A percentile compares a stretch with the other conserved stretches of the same genome.
These are phyloP conservation scores for Cyberlindnera sargentensis DNA, from an alignment of 805 yeast genomes.

Conservation along the genomic window DNA sequence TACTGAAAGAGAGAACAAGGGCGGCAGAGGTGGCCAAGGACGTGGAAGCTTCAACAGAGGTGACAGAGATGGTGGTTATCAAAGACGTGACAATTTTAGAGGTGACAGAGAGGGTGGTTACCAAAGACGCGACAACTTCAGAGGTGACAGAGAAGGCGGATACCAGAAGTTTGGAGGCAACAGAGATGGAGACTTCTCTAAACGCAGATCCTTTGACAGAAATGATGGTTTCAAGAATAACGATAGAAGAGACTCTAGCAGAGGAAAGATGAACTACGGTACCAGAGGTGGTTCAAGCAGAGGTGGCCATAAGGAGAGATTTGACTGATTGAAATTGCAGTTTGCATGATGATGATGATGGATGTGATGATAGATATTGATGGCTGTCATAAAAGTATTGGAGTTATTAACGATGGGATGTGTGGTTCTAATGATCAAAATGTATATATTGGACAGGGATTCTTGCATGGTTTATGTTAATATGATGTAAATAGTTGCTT, in stretches of 20 bases:
- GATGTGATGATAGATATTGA: too few relatives aligned
- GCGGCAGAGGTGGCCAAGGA: constrained; percentile 1
- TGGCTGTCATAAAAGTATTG: too few relatives aligned
- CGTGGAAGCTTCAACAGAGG: constrained; percentile 1
- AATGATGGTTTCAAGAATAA: too few relatives aligned
- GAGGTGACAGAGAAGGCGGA: constrained; percentile 1
- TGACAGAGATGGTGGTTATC: background rate
- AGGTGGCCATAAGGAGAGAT: background rate
- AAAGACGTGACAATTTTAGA: background rate
- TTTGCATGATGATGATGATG: too few relatives aligned
- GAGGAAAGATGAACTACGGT: too few relatives aligned
- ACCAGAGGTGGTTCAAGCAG: too few relatives aligned
- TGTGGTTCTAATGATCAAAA: background rate
- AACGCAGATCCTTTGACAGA: too few relatives aligned
- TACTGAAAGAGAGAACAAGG: constrained; percentile 3
- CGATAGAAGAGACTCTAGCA: too few relatives aligned
- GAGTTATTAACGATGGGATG: too few relatives aligned
- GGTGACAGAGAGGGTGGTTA: background rate
- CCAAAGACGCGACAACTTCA: background rate
- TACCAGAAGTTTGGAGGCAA: background rate
- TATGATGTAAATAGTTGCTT: background rate
- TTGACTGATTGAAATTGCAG: background rate
- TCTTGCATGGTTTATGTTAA: background rate
- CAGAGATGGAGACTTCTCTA: too few relatives aligned
- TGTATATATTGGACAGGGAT: background rate